A percentile compares a stretch with the other conserved stretches of the same genome.
phyloP scores from a whole-genome alignment of 176 grass and related monocot species.

The Oropetium thomaeum region DNA sequence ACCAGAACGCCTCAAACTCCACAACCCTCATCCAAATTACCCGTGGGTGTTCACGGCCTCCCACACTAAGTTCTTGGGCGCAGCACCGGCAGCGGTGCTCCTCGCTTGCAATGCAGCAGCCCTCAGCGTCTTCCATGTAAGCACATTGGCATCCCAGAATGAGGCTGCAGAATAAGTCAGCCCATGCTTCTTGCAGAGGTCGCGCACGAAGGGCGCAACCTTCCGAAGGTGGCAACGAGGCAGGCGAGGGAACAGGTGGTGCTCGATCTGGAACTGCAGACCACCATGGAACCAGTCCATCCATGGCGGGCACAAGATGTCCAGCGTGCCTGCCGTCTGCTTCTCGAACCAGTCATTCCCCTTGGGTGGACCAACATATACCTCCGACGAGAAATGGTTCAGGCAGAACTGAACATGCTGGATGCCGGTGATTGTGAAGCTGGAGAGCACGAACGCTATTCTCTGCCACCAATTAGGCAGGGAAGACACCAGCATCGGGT shows the following conservation, averaged over 20 bases:
- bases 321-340: constrained; percentile 68
- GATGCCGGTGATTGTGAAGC: constrained; percentile 72
- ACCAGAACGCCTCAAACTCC: background rate
- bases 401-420: constrained; percentile 96
- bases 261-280: constrained; percentile 88
- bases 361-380: constrained; percentile 65
- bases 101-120: constrained; percentile 79
- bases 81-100: constrained; percentile 12
- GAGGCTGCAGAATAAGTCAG: constrained; percentile 52
- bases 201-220: constrained; percentile 58
- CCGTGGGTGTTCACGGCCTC: constrained; percentile 92
- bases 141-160: constrained; percentile 74
- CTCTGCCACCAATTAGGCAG: constrained; percentile 80
- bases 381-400: constrained; percentile 83
- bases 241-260: constrained; percentile 91
- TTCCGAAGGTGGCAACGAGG: constrained; percentile 69
- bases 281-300: constrained; percentile 99
- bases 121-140: constrained; percentile 62
- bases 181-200: constrained; percentile 93
- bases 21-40: constrained; percentile 16
- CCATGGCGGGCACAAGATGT: constrained; percentile 80
- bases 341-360: constrained; percentile 99
- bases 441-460: constrained; percentile 57
- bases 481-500: constrained; percentile 63
- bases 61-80: constrained; percentile 75